Percentiles rank a stretch among this genome's conserved stretches.
phyloP scores from a whole-genome alignment of 345 rosid species.

The Citrus sp. region DNA sequence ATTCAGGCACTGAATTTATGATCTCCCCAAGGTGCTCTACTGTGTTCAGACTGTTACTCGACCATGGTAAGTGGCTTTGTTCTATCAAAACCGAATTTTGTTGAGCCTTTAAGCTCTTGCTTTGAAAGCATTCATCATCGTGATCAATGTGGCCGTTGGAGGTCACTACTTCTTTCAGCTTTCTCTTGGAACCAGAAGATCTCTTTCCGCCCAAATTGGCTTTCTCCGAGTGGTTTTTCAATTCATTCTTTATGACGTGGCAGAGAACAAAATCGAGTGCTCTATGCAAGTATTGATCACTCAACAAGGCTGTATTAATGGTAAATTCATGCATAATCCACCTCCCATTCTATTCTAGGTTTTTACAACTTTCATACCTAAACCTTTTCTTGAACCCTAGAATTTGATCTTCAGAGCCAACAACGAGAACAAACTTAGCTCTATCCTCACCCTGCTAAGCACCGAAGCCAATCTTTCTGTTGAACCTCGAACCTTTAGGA shows the following conservation, averaged over 20 bases:
- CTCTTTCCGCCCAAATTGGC: background rate
- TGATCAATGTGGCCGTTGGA: background rate
- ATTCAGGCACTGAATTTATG: background rate
- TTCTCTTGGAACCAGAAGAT: background rate
- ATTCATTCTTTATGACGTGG: background rate
- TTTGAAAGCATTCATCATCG: background rate
- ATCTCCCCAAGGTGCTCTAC: background rate
- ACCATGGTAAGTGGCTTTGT: background rate
- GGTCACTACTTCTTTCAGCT: background rate
- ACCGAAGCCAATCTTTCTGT: too few species aligned
- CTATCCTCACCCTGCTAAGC: too few species aligned
- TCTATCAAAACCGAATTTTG: background rate
- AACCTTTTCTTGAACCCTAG: too few species aligned
- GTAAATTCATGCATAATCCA: too few species aligned
- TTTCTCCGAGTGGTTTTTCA: background rate
- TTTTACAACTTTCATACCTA: too few species aligned
- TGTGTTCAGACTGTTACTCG: background rate
- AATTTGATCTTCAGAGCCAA: too few species aligned
- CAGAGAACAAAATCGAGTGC: too few species aligned
- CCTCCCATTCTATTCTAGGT: accelerated
- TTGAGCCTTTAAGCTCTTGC: background rate
- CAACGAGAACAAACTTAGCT: accelerated
- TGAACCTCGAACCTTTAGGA: too few species aligned
- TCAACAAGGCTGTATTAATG: too few species aligned
- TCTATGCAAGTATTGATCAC: too few species aligned